Conservation (phyloP, 768 basidiomycete species). For the Russula sp. region DNA sequence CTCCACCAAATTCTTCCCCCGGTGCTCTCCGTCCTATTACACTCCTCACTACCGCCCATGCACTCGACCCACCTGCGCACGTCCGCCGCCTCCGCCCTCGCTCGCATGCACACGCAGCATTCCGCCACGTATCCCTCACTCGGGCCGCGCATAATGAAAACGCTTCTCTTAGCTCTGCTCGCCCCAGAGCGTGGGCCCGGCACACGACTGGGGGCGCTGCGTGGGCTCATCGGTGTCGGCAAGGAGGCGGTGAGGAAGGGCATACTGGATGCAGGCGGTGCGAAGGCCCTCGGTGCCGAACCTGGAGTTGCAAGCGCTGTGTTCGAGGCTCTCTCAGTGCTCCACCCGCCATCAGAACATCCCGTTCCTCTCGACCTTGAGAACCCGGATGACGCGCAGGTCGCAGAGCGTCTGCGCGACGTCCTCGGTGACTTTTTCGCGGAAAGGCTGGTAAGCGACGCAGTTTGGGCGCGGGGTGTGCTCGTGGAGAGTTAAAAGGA, state of each 20-base stretch:
- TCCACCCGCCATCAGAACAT: slow-evolving; percentile 54
- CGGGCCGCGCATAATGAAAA: slow-evolving; percentile 88
- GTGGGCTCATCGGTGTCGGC: slow-evolving; percentile 79
- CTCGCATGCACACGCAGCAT: slow-evolving; percentile 73
- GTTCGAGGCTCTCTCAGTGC: slow-evolving; percentile 56
- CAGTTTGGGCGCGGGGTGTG: slow-evolving; percentile 58
- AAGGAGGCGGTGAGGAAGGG: slow-evolving; percentile 82
- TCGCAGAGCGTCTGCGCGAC: slow-evolving; percentile 44
- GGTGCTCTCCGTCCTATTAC: slow-evolving; percentile 84
- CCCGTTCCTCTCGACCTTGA: slow-evolving; percentile 49
- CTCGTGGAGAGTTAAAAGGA: slow-evolving; percentile 29
- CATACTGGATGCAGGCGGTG: slow-evolving; percentile 74
- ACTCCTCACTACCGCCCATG: slow-evolving; percentile 71
- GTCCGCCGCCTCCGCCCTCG: slow-evolving; percentile 77
- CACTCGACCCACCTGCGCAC: slow-evolving; percentile 71
- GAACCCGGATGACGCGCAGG: slow-evolving; percentile 42
- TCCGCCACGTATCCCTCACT: slow-evolving; percentile 87
- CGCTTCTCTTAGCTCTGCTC: slow-evolving; percentile 80
- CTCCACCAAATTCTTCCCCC: slow-evolving; percentile 95
- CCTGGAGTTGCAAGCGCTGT: slow-evolving; percentile 50
- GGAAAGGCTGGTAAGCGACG: slow-evolving; percentile 48
- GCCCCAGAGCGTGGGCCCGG: slow-evolving; percentile 66
- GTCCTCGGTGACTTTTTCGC: slow-evolving; percentile 61
- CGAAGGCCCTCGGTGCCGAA: slow-evolving; percentile 66
- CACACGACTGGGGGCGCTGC: slow-evolving; percentile 84